A percentile compares a stretch with the other conserved stretches of the same genome.
phyloP scores from a whole-genome alignment of 495 filamentous ascomycete genomes.

The Parachaetomium inaequale region DNA sequence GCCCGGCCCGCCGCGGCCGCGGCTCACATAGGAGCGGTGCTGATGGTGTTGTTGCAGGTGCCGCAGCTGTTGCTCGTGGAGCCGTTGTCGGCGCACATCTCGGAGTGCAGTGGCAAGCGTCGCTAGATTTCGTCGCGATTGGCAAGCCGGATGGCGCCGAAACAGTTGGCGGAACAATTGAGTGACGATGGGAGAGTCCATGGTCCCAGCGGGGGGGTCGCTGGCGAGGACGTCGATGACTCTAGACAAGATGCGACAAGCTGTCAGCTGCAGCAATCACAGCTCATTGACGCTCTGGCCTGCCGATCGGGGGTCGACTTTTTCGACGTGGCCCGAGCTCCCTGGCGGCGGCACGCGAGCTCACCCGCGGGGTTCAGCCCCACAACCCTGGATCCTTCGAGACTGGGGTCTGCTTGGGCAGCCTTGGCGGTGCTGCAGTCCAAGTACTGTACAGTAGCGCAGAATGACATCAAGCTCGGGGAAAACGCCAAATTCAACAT shows the following conservation, averaged over 20 bases:
- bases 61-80: constrained; percentile 10
- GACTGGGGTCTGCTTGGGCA: neutral
- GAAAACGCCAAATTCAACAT: neutral
- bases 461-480: constrained; percentile 24
- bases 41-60: constrained; percentile 23
- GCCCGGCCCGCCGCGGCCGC: constrained; percentile 26
- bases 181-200: constrained; percentile 79
- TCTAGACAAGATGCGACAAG: neutral
- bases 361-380: constrained; percentile 7
- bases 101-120: constrained; percentile 40
- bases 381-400: neutral
- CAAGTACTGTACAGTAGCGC: neutral
- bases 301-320: constrained; percentile 11
- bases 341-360: neutral
- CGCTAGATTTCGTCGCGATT: constrained; percentile 50
- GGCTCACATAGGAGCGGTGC: constrained; percentile 29
- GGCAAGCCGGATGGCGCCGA: constrained; percentile 67
- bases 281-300: neutral
- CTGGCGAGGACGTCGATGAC: constrained; percentile 1
- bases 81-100: constrained; percentile 31
- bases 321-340: constrained; percentile 34
- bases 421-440: constrained; percentile 6
- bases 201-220: constrained; percentile 34
- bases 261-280: constrained; percentile 8
- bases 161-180: constrained; percentile 83